phyloP scores from a whole-genome alignment of 371 early-diverging fungal genomes.

The Paraphysoderma sedebokerense region DNA sequence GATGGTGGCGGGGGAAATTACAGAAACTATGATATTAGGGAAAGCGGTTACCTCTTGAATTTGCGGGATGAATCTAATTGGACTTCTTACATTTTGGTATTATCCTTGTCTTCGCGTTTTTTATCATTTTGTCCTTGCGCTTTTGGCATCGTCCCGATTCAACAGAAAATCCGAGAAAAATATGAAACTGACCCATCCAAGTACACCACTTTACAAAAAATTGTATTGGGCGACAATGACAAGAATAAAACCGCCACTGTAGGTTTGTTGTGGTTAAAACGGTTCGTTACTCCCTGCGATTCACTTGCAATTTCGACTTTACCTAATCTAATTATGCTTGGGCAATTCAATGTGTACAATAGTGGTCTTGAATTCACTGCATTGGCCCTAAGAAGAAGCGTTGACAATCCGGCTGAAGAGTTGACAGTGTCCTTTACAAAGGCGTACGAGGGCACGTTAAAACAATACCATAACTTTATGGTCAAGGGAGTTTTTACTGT shows the following conservation, averaged over 20 bases:
- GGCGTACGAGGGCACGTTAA: slow-evolving; percentile 64
- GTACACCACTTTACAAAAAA: slow-evolving; percentile 59
- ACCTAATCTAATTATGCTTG: not conserved
- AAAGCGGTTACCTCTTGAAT: no score
- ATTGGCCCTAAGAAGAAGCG: slow-evolving; percentile 49
- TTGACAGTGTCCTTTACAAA: slow-evolving; percentile 59
- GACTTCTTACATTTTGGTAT: not conserved
- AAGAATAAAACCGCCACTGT: slow-evolving; percentile 70
- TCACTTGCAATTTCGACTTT: not conserved
- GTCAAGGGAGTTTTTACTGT: slow-evolving; percentile 65
- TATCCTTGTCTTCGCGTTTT: not conserved
- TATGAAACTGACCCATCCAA: slow-evolving; percentile 37
- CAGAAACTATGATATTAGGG: no score
- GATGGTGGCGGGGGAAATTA: no score
- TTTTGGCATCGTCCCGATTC: not conserved
- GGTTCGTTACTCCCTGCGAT: slow-evolving; percentile 20
- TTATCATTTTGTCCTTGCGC: not conserved
- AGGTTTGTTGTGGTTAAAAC: slow-evolving; percentile 82
- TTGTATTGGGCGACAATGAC: slow-evolving; percentile 51
- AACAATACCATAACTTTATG: slow-evolving; percentile 61
- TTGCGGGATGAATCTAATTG: no score
- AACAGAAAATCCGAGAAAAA: slow-evolving; percentile 63
- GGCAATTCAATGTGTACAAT: not conserved
- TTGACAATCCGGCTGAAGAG: slow-evolving; percentile 52
- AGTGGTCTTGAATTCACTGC: slow-evolving; percentile 80